These are phyloP conservation scores for Diutina siamensis DNA, from an alignment of 1,139 yeast genomes.

Conservation along the genomic window DNA sequence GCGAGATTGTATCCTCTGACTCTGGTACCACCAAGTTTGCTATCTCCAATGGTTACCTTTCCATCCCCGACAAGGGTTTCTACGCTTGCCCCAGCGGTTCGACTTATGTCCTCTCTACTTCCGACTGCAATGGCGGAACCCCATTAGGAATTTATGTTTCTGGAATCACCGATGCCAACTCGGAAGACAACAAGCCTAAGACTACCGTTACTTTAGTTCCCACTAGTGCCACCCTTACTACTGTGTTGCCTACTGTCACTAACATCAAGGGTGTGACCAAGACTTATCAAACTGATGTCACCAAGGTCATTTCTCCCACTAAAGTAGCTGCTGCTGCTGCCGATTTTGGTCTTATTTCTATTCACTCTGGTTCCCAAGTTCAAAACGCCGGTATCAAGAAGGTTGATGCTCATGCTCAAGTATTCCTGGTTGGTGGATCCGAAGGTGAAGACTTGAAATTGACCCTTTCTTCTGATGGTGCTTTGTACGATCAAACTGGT, in stretches of 20 bases:
- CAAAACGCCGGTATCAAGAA: conserved; percentile 4
- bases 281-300: neutral
- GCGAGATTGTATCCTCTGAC: neutral
- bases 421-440: conserved; percentile 4
- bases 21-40: neutral
- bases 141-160: neutral
- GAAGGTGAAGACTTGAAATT: conserved; percentile 1
- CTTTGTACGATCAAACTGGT: conserved; percentile 1
- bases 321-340: neutral
- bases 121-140: neutral
- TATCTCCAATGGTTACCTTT: neutral
- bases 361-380: neutral
- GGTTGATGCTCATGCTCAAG: conserved; percentile 2
- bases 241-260: neutral
- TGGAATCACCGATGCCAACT: neutral
- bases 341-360: conserved; percentile 1
- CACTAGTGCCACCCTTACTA: neutral
- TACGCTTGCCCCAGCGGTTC: neutral
- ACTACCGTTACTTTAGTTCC: neutral
- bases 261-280: neutral
- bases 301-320: neutral
- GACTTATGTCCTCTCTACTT: neutral
- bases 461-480: neutral
- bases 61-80: neutral
- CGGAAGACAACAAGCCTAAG: neutral